Evolutionary conservation across 768 basidiomycete species (phyloP), one percentile per base, ranked within the genome.

Genomic region (Leccinum ochraceum): DNA sequence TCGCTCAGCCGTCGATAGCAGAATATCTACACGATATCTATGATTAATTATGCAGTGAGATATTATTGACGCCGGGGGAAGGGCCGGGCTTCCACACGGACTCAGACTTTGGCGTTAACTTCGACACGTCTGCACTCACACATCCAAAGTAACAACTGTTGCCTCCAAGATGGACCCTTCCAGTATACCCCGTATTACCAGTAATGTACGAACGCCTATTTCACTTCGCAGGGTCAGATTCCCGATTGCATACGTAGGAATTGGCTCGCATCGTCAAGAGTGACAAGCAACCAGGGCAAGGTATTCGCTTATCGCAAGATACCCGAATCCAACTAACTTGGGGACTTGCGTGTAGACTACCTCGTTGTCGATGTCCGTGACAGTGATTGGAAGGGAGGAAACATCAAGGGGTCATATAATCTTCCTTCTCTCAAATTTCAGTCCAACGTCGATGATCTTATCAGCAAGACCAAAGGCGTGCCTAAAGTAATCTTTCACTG

Each of bases 301-400:
- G 73, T 72, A 28, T 24, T 1, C 49, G 3, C 16, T 49, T 44
- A 10, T 28, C 36, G 10, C 50, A 32, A 16, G 13, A n/a, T 46
- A 46, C 44, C n/a, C 49, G 10, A 13, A 34, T 39, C 22, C 20
- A 44, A n/a, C 58, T 52, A 30, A 59, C 39, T 46, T 6, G 48
- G 3, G 8, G 20, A 17, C 10, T 44, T 44, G 34, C 32, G 13
- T 39, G 48, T 54, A 74, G 90, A 93, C 69, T 94, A 86, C 69
- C 72, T 88, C 32, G 81, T 94, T 49, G 82, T 94, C 44, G 92
- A 94, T 71, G 92, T 94, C 34, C 86, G 92, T n/a, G 92, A 92
- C 71, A 83, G 87, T 58, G 92, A 94, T 64, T 90, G 80, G 73
- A 77, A 70, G 11, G 92, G 92, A 64, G 92, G 92, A 39, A 88